These are phyloP conservation scores for Picochlorum sp. DNA, from an alignment of 139 green algal species.

Conservation along the genomic window DNA sequence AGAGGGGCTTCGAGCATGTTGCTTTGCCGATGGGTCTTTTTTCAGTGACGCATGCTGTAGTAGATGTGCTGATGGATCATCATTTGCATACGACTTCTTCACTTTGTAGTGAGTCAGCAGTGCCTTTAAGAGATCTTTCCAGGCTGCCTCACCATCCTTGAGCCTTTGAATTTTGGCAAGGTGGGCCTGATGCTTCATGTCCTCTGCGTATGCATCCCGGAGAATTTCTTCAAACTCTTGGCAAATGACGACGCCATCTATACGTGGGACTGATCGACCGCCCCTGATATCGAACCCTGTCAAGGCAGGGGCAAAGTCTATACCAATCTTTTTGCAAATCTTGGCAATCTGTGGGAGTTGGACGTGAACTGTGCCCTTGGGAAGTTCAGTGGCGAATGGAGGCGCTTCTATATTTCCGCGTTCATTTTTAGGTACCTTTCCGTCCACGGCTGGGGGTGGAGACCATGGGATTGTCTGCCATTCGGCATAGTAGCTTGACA, in stretches of 20 bases:
- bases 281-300: slow-evolving; percentile 61
- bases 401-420: slow-evolving; percentile 75
- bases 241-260: slow-evolving; percentile 76
- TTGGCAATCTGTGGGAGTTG: slow-evolving; percentile 11
- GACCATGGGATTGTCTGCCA: slow-evolving; percentile 69
- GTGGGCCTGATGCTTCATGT: slow-evolving; percentile 28
- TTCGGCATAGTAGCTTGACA: slow-evolving; percentile 53
- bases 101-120: slow-evolving; percentile 30
- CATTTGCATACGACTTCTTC: neutral
- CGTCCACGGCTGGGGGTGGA: slow-evolving; percentile 40
- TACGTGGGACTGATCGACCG: slow-evolving; percentile 51
- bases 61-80: no score
- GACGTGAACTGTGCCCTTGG: slow-evolving; percentile 49
- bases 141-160: slow-evolving; percentile 33
- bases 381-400: slow-evolving; percentile 50
- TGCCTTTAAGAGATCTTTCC: slow-evolving; percentile 40
- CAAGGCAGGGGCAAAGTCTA: slow-evolving; percentile 71
- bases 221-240: slow-evolving; percentile 46
- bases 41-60: no score
- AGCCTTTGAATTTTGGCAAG: slow-evolving; percentile 15
- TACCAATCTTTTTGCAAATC: slow-evolving; percentile 40
- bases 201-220: slow-evolving; percentile 28
- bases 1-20: neutral
- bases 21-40: neutral
- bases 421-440: slow-evolving; percentile 72